These are phyloP conservation scores for Scopulariopsis brevicaulis DNA, from an alignment of 2,329 filamentous ascomycete genomes.

Conservation along the genomic window DNA sequence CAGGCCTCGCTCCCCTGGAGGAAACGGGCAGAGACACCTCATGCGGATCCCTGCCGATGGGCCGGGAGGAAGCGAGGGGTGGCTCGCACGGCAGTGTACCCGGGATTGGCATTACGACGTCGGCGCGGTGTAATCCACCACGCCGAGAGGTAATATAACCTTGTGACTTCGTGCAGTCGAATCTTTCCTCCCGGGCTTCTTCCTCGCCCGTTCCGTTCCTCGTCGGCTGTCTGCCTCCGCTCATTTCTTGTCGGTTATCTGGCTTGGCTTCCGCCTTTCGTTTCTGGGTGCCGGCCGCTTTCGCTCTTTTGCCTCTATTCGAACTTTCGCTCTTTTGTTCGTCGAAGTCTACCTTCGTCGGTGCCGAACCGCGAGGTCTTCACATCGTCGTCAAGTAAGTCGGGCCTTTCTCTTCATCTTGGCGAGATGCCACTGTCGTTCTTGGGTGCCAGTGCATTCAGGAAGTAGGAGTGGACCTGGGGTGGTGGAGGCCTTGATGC, in stretches of 20 bases:
- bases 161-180: constrained; percentile 8
- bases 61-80: not conserved
- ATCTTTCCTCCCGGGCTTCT: not conserved
- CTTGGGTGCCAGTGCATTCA: not conserved
- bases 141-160: constrained; percentile 9
- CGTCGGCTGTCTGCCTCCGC: not conserved
- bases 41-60: not conserved
- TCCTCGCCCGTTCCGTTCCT: not conserved
- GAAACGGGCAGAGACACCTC: not conserved
- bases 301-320: not conserved
- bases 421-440: not conserved
- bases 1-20: not conserved
- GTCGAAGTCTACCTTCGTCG: not conserved
- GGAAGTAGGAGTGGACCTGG: no score
- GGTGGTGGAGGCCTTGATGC: no score
- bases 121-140: constrained; percentile 7
- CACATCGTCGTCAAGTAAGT: no score
- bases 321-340: not conserved
- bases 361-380: not conserved
- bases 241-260: not conserved
- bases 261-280: not conserved
- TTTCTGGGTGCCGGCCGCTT: constrained; percentile 1
- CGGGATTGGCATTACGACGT: not conserved
- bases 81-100: not conserved
- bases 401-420: not conserved